Conservation (phyloP, 768 basidiomycete genomes). For the Agrocybe praecox region DNA sequence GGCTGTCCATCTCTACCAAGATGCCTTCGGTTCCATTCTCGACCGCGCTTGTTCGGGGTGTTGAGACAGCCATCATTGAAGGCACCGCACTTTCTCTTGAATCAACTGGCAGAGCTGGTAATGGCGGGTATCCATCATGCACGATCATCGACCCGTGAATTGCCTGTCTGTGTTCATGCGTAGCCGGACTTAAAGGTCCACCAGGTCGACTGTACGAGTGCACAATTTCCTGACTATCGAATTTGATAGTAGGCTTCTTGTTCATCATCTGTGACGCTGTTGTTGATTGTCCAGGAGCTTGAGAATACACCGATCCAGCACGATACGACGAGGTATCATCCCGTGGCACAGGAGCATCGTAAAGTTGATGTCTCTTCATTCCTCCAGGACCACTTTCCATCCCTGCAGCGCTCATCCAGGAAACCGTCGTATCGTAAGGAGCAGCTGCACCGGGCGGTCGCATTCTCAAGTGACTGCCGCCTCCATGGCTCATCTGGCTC, state of each 20-base stretch:
- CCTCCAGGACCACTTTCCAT: constrained; percentile 35
- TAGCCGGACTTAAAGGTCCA: constrained; percentile 42
- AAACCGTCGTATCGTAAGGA: constrained; percentile 30
- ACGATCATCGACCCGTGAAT: constrained; percentile 30
- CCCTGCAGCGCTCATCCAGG: constrained; percentile 23
- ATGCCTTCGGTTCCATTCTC: constrained; percentile 17
- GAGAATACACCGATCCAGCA: constrained; percentile 35
- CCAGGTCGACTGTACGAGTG: constrained; percentile 73
- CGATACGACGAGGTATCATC: constrained; percentile 43
- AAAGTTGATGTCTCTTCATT: constrained; percentile 81
- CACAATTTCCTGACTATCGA: constrained; percentile 70
- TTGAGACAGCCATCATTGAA: not conserved
- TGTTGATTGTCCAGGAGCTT: not conserved
- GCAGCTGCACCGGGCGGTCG: constrained; percentile 39
- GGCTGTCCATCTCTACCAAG: constrained; percentile 30
- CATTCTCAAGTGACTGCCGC: constrained; percentile 24
- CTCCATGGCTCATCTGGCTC: constrained; percentile 45
- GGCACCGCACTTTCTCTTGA: not conserved
- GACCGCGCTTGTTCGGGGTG: constrained; percentile 6
- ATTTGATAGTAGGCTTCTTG: constrained; percentile 72
- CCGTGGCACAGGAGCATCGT: constrained; percentile 81
- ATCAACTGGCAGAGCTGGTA: constrained; percentile 29
- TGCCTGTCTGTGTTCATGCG: constrained; percentile 51
- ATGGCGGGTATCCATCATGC: constrained; percentile 32
- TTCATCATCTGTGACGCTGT: constrained; percentile 23